Conservation (phyloP, 208 protist genomes). For the Strigomonas culicis region DNA sequence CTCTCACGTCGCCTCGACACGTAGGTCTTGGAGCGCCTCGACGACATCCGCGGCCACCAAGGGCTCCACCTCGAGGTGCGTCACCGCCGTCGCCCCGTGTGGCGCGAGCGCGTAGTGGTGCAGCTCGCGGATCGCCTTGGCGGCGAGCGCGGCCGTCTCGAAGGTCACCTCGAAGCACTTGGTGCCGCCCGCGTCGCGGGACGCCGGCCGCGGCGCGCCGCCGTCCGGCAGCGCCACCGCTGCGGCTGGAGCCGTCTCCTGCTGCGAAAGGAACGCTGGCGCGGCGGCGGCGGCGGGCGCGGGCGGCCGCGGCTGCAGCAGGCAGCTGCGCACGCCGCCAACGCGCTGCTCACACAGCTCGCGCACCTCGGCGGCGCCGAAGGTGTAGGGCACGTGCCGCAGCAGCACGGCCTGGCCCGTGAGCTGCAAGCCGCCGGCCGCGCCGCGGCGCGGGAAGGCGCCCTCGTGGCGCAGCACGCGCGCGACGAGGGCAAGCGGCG, state of each 20-base stretch:
- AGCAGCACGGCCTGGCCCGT: too few species aligned
- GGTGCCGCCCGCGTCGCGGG: background rate
- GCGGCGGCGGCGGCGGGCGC: background rate
- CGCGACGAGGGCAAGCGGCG: background rate
- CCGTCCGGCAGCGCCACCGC: background rate
- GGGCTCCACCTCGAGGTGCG: constrained; percentile 39
- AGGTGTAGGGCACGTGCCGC: background rate
- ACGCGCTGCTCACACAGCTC: background rate
- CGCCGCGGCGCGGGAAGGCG: background rate
- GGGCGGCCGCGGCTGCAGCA: background rate
- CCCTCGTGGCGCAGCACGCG: background rate
- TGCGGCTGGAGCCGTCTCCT: background rate
- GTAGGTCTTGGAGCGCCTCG: constrained; percentile 16
- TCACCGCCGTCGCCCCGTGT: constrained; percentile 7
- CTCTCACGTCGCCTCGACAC: background rate
- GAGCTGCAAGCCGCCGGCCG: background rate
- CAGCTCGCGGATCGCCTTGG: constrained; percentile 46
- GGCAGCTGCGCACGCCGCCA: too few species aligned
- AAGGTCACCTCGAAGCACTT: constrained; percentile 71
- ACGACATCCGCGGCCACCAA: constrained; percentile 64
- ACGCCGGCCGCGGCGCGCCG: background rate
- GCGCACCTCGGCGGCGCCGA: background rate
- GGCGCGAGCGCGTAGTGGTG: constrained; percentile 29
- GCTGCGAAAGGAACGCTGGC: background rate
- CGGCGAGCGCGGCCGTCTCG: constrained; percentile 30